Evolutionary conservation across 2,329 filamentous ascomycete genomes (phyloP).

Genomic region (Penicillium vulpinum): DNA sequence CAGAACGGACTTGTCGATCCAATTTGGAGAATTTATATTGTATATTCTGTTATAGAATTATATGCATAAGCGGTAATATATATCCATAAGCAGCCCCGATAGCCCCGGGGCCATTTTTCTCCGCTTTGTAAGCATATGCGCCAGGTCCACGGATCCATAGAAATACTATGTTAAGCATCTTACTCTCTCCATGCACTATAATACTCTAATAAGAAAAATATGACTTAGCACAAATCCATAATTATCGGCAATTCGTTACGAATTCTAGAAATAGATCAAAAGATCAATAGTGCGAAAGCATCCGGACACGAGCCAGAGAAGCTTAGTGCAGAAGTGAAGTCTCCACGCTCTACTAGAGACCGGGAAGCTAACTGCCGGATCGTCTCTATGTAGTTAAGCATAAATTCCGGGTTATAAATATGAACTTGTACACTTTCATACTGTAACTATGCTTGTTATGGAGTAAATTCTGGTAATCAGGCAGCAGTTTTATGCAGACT

Average conservation of each 20-base stretch:
- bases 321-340: background rate
- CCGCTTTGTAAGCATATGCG: background rate
- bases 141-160: background rate
- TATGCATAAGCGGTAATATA: too few relatives aligned
- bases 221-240: background rate
- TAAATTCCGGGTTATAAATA: conserved; percentile 13
- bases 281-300: conserved; percentile 5
- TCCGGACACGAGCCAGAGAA: background rate
- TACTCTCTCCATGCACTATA: background rate
- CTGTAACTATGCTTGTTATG: too few relatives aligned
- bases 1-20: background rate
- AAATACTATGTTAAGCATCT: background rate
- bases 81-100: background rate
- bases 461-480: conserved; percentile 15
- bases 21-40: too few relatives aligned
- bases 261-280: conserved; percentile 1
- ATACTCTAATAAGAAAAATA: background rate
- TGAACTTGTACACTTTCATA: conserved; percentile 1
- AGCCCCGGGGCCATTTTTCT: background rate
- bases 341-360: background rate
- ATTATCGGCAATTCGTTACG: background rate
- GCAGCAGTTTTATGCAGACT: conserved; percentile 17
- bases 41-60: too few relatives aligned
- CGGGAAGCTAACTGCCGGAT: conserved; percentile 5
- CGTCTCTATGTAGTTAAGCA: conserved; percentile 10